These are phyloP conservation scores for Kwoniella bestiolae DNA, from an alignment of 768 basidiomycete species.

Conservation along the genomic window DNA sequence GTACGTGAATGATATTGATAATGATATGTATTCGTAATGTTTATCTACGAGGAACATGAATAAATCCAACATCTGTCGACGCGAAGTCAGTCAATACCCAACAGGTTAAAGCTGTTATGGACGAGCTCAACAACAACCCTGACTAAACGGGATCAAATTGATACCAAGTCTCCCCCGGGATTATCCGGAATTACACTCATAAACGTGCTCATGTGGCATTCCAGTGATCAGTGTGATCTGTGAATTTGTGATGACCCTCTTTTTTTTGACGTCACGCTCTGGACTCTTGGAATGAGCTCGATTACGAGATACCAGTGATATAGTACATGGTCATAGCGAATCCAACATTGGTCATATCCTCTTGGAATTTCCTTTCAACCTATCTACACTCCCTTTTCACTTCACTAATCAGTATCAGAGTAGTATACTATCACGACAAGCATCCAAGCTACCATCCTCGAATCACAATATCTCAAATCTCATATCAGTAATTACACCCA, in stretches of 20 bases:
- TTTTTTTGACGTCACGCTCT: slow-evolving; percentile 19
- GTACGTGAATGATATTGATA: not conserved
- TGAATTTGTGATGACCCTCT: not conserved
- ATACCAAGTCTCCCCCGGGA: not conserved
- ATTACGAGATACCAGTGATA: slow-evolving; percentile 1
- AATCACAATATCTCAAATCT: not conserved
- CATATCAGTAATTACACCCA: not conserved
- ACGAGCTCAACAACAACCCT: not conserved
- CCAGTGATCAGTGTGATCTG: not conserved
- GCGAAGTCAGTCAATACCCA: not conserved
- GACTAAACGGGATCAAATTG: slow-evolving; percentile 7
- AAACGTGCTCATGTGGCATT: slow-evolving; percentile 15
- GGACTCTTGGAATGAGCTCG: not conserved
- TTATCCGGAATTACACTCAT: slow-evolving; percentile 1
- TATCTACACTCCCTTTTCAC: too few relatives aligned
- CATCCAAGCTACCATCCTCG: not conserved
- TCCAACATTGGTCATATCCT: slow-evolving; percentile 1
- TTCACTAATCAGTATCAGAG: too few relatives aligned
- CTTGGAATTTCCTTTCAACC: not conserved
- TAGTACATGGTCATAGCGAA: slow-evolving; percentile 13
- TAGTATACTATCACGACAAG: too few relatives aligned
- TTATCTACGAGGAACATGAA: slow-evolving; percentile 7
- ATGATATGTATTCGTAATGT: not conserved
- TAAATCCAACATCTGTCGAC: not conserved
- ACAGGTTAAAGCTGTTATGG: not conserved